Evolutionary conservation across 1,139 yeast genomes (phyloP), one percentile per base, ranked within the genome.

Genomic region (Geotrichum siamense): DNA sequence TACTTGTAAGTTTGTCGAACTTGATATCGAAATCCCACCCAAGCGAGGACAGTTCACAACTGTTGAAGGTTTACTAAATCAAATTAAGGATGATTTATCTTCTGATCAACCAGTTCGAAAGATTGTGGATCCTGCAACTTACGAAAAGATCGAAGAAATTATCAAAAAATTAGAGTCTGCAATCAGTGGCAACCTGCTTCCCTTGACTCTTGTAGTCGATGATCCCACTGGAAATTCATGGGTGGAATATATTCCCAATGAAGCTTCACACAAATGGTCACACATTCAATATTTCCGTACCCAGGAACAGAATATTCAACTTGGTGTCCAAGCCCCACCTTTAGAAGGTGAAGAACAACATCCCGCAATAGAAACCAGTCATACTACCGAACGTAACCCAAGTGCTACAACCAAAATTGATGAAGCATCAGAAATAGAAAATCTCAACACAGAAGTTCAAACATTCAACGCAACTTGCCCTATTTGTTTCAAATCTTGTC

Each of bases 221-320:
- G 99, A 91, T 65, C 97, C 98, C 27, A 77, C 96, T 0, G 99
- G 99, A 17, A 91, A 93, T 67, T 89, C 97, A 1, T 93, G 96
- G 95, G 80, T 93, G 46, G 96, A 87, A 61, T 87, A 75, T 60
- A 66, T 76, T 48, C 97, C 97, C 17, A 89, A 84, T 46, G 96
- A 89, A 61, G 74, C 95, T 10, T 70, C 83, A 43, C 95, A 86
- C 64, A 86, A 87, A 61, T 89, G 97, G 96, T 75, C 94, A 23
- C 82, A 79, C 67, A 71, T 74, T 37, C 93, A 87, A 56, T 91
- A 91, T 63, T 68, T 75, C 56, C 76, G 99, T 67, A 76, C 94
- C 3, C 86, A 86, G 32, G 94, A 86, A 55, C 97, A 93, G 63
- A 84, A 86, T 59, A 86, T 82, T 31, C 75, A 72, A 49, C 75